Conservation (phyloP, 192 early-diverging fungal genomes). For the Coemansia sp. region DNA sequence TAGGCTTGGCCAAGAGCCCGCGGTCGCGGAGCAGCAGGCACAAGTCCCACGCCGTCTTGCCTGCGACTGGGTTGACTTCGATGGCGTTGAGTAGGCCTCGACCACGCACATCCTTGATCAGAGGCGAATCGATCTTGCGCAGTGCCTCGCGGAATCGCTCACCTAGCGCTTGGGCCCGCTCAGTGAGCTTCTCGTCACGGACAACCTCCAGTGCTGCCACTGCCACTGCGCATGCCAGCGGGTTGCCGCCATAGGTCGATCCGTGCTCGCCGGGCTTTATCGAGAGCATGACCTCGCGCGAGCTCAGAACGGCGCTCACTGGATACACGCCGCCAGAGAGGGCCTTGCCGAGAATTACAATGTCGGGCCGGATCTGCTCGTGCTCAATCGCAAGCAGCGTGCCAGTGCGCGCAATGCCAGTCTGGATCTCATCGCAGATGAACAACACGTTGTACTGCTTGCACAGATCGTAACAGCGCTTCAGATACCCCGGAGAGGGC, state of each 20-base stretch:
- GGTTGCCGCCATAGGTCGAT: constrained; percentile 97
- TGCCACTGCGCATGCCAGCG: constrained; percentile 91
- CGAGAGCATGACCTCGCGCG: constrained; percentile 78
- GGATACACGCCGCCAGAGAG: constrained; percentile 97
- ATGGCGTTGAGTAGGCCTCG: constrained; percentile 96
- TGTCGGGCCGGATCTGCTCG: constrained; percentile 90
- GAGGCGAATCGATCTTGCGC: constrained; percentile 75
- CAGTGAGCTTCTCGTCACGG: constrained; percentile 89
- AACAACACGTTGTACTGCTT: constrained; percentile 97
- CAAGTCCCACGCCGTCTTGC: constrained; percentile 96
- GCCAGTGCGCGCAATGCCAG: constrained; percentile 93
- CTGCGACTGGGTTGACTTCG: constrained; percentile 85
- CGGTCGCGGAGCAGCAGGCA: constrained; percentile 92
- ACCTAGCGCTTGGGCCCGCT: constrained; percentile 79
- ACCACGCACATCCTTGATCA: constrained; percentile 84
- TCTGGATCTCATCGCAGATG: constrained; percentile 99
- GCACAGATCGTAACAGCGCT: constrained; percentile 87
- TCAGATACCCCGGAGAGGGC: constrained; percentile 92
- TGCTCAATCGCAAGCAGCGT: constrained; percentile 94
- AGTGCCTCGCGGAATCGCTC: constrained; percentile 83
- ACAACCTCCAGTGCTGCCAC: constrained; percentile 95
- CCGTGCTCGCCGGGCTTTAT: constrained; percentile 95
- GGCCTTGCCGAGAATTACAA: constrained; percentile 97
- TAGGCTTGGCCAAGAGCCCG: constrained; percentile 97
- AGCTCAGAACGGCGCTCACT: constrained; percentile 90